These are phyloP conservation scores for Wallacemonas sp. DNA, from an alignment of 208 protist species.

Conservation along the genomic window DNA sequence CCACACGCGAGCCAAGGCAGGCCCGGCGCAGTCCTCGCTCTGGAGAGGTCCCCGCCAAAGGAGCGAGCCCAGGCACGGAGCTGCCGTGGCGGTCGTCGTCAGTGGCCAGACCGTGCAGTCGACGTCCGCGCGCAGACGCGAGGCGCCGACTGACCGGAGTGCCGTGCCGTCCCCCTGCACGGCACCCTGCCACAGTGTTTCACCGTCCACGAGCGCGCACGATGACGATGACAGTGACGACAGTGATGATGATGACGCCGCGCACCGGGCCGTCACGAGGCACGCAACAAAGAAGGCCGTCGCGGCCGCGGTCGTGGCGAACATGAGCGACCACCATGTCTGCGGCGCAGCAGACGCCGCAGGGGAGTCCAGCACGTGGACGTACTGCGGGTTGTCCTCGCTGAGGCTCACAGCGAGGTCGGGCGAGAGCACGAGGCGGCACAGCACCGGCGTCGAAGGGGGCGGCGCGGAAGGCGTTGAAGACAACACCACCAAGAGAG, in stretches of 20 bases:
- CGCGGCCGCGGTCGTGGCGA: neutral
- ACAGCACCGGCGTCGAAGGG: constrained; percentile 26
- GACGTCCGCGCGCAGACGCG: neutral
- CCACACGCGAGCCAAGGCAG: neutral
- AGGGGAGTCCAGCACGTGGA: constrained; percentile 30
- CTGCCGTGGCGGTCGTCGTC: neutral
- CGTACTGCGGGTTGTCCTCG: constrained; percentile 36
- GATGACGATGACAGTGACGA: too few species aligned
- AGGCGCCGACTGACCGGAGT: too few species aligned
- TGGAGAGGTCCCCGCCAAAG: neutral
- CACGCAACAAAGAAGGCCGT: neutral
- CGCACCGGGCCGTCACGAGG: neutral
- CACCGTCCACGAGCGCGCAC: too few species aligned
- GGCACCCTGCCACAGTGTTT: neutral
- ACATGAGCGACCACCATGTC: constrained; percentile 18
- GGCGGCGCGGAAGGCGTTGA: constrained; percentile 30
- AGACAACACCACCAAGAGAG: neutral
- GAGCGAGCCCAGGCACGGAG: neutral
- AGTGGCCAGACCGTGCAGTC: neutral
- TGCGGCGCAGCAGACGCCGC: neutral
- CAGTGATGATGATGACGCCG: too few species aligned
- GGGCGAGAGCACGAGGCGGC: constrained; percentile 23
- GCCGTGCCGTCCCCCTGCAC: neutral
- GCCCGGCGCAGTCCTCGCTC: too few species aligned
- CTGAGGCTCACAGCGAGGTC: constrained; percentile 27